Conservation (phyloP, 2,329 filamentous ascomycete species). For the Myrmaecium sp. region DNA sequence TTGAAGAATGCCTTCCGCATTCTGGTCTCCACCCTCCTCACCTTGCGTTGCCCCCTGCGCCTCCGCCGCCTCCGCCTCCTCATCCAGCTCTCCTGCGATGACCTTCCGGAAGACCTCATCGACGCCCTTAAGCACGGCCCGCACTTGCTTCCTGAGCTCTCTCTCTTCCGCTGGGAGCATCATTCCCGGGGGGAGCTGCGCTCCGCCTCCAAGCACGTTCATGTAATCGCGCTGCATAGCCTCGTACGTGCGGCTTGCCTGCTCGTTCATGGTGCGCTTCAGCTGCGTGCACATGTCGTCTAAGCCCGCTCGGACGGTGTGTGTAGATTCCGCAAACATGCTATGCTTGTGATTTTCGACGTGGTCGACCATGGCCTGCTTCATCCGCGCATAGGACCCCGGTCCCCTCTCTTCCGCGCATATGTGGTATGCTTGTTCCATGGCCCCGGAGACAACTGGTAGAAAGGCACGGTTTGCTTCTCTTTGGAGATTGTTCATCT, state of each 20-base stretch:
- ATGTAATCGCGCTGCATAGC: slow-evolving; percentile 22
- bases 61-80: not conserved
- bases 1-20: no score
- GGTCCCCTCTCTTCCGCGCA: slow-evolving; percentile 29
- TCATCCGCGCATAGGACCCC: slow-evolving; percentile 37
- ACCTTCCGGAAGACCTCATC: slow-evolving; percentile 2
- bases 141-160: not conserved
- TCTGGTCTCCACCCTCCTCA: not conserved
- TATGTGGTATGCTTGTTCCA: slow-evolving; percentile 29
- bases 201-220: slow-evolving; percentile 14
- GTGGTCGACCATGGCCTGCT: slow-evolving; percentile 28
- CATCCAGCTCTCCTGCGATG: slow-evolving; percentile 1
- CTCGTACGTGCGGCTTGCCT: slow-evolving; percentile 26
- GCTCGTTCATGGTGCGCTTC: slow-evolving; percentile 25
- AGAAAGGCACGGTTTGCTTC: slow-evolving; percentile 40
- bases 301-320: slow-evolving; percentile 25
- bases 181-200: not conserved
- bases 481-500: slow-evolving; percentile 30
- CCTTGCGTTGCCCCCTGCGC: slow-evolving; percentile 1
- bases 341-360: slow-evolving; percentile 21
- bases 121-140: slow-evolving; percentile 1
- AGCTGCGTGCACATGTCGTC: slow-evolving; percentile 26
- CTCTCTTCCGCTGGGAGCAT: not conserved
- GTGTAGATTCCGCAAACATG: slow-evolving; percentile 34
- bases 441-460: slow-evolving; percentile 28